These are phyloP conservation scores for Fragaria iinumae DNA, from an alignment of 306 rosid species.

Conservation along the genomic window DNA sequence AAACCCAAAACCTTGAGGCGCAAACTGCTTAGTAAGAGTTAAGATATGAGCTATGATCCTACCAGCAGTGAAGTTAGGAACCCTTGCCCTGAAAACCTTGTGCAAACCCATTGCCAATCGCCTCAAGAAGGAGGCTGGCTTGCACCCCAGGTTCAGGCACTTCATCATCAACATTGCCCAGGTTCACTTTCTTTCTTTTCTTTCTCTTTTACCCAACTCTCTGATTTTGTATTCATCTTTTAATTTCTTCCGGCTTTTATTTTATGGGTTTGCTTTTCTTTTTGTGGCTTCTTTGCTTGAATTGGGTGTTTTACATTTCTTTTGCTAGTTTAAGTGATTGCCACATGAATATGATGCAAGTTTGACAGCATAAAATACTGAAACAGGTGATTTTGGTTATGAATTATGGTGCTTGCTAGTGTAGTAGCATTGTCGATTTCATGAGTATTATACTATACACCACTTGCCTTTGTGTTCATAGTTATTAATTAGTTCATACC, in stretches of 20 bases:
- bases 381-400: background rate
- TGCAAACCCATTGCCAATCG: conserved; percentile 46
- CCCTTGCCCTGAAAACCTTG: conserved; percentile 39
- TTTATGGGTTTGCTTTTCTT: background rate
- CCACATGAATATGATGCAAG: too few relatives aligned
- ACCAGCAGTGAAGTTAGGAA: conserved; percentile 41
- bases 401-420: background rate
- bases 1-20: background rate
- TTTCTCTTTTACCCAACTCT: background rate
- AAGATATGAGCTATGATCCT: conserved; percentile 28
- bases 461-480: background rate
- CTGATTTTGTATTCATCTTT: background rate
- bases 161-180: conserved; percentile 43
- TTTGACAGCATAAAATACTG: background rate
- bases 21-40: too few relatives aligned
- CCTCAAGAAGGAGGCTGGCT: conserved; percentile 49
- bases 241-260: background rate
- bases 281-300: background rate
- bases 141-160: conserved; percentile 45
- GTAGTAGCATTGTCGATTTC: background rate
- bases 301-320: background rate
- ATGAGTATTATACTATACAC: background rate
- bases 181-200: conserved; percentile 18
- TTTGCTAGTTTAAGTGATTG: background rate
- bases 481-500: background rate